Percentiles rank a stretch among this genome's conserved stretches.
Evolutionary conservation across 305 asterid genomes (phyloP).

Genomic region (Rubia tinctorum): DNA sequence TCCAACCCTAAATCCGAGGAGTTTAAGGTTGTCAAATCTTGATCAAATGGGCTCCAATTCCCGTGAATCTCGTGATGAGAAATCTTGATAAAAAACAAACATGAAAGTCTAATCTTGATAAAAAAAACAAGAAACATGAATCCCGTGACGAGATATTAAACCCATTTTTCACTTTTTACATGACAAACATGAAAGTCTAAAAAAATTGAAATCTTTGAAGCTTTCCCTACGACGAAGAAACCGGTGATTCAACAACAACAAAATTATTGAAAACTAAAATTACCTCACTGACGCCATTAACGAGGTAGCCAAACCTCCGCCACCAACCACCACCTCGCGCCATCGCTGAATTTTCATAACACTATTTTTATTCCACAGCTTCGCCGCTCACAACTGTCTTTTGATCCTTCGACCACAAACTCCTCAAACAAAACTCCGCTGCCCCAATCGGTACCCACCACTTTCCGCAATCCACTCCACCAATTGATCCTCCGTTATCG

Average conservation of each 20-base stretch:
- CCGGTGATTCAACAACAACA: not conserved
- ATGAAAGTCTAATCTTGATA: no score
- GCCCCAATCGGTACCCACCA: no score
- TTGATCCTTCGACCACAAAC: no score
- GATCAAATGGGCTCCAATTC: slow-evolving; percentile 40
- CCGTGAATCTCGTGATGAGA: no score
- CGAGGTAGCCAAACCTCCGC: slow-evolving; percentile 30
- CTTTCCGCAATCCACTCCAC: no score
- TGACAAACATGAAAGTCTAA: not conserved
- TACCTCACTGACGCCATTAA: slow-evolving; percentile 31
- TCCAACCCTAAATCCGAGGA: slow-evolving; percentile 39
- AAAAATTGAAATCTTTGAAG: not conserved
- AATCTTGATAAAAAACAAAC: no score
- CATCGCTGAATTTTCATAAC: no score
- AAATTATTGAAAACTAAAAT: not conserved
- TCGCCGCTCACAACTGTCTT: no score
- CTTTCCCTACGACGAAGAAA: not conserved
- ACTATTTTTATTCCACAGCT: no score
- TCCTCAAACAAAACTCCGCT: no score
- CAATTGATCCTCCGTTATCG: no score
- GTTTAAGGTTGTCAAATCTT: slow-evolving; percentile 37
- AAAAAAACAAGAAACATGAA: not conserved
- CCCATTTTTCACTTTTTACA: not conserved
- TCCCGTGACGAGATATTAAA: not conserved
- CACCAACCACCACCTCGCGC: no score